Base-by-base conservation (phyloP, 2,329 filamentous ascomycete genomes). In the Exophiala sp. region DNA sequence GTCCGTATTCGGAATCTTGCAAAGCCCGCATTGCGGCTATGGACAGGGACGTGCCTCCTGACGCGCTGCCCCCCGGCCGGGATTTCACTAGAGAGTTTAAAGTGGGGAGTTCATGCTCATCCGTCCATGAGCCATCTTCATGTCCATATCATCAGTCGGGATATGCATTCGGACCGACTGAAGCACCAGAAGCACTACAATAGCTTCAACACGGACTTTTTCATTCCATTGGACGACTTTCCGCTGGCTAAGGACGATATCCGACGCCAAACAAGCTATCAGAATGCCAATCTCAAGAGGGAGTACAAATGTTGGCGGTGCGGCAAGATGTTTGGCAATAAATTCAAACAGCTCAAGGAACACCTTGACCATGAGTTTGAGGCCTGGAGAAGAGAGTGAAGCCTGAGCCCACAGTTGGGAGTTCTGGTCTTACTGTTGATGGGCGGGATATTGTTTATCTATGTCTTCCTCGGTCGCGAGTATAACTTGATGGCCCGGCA, bases 51-150 rank as follows among this genome's bases (percentile, higher is more conserved):
- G 16, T 65, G 64, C 43, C 63, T 42, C 53, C 57, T 10, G 46
- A 52, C 10, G 34, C 46, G 16, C 48, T 90, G 7, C 89, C 89
- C 0, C 56, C 64, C 0, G 90, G 89, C 0, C 77, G 91, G 19
- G 82, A 96, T 68, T 97, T 89, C 87, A 69, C 73, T 34, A 70
- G 72, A 10, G 88, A 93, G 21, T 76, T 97, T 42, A 78, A 80
- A 43, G 78, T 82, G 16, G 93, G n/a, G 93, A 11, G 78, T 95
- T 6, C 93, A 98, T 69, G 85, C 88, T 2, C 81, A 84, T 59
- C 93, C 93, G 2, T 90, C 85, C 48, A 97, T 98, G 93, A 83
- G 80, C 56, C 88, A 97, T 66, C 65, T 97, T 47, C 93, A 98
- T 68, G 75, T 97, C 2, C 93, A 98, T 67, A 81, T 97, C 23